phyloP scores from a whole-genome alignment of 2,329 filamentous ascomycete genomes.

The Ploettnerulaceae sp. region DNA sequence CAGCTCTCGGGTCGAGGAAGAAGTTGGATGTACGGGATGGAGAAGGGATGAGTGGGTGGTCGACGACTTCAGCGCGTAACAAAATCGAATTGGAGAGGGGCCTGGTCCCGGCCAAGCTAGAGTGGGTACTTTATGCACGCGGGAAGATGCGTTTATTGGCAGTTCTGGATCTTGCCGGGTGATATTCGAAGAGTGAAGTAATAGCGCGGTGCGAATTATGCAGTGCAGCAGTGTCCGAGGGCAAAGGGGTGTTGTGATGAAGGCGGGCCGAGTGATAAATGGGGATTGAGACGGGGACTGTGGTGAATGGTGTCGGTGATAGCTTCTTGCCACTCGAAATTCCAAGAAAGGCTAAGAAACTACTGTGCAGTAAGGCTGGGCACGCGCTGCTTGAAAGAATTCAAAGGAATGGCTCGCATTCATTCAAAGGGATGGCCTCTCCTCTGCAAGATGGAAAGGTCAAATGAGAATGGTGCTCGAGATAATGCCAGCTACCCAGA shows the following conservation, averaged over 20 bases:
- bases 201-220: slow-evolving; percentile 6
- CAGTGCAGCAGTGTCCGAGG: no score
- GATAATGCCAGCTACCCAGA: no score
- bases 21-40: slow-evolving; percentile 1
- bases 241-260: neutral
- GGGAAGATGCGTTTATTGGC: slow-evolving; percentile 1
- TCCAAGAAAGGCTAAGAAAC: slow-evolving; percentile 4
- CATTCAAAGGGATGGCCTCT: neutral
- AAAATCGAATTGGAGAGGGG: slow-evolving; percentile 18
- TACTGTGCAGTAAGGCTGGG: slow-evolving; percentile 4
- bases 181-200: slow-evolving; percentile 1
- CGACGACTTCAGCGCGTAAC: slow-evolving; percentile 23
- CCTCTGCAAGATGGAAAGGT: neutral
- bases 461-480: neutral
- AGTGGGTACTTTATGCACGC: slow-evolving; percentile 8
- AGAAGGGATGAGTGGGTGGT: slow-evolving; percentile 11
- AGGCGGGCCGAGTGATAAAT: no score
- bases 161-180: neutral
- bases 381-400: slow-evolving; percentile 2
- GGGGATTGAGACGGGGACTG: no score
- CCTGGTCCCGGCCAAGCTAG: slow-evolving; percentile 1
- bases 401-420: neutral
- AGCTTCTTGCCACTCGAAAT: no score
- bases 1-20: no score
- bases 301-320: no score